phyloP scores from a whole-genome alignment of 2,329 filamentous ascomycete genomes.

The Teratosphaeria pseudoeucalypti region DNA sequence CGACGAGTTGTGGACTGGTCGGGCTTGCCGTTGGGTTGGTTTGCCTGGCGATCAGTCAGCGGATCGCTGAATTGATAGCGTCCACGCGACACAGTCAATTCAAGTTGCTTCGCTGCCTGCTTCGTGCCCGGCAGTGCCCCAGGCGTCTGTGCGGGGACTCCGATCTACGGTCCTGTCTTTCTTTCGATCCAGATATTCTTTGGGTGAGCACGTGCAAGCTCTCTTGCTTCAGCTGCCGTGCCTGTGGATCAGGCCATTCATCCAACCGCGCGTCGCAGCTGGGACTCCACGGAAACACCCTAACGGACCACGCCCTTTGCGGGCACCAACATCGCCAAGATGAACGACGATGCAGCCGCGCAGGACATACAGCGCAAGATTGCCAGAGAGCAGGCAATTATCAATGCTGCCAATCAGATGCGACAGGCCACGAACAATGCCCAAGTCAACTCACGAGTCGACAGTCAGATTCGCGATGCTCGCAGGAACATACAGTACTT shows the following conservation, averaged over 20 bases:
- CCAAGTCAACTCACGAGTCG: constrained; percentile 76
- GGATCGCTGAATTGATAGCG: neutral
- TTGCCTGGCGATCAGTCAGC: neutral
- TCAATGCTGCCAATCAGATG: constrained; percentile 90
- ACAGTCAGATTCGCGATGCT: constrained; percentile 88
- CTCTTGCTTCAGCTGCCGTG: neutral
- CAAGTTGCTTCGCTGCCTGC: neutral
- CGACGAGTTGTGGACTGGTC: neutral
- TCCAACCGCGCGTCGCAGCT: neutral
- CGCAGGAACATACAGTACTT: constrained; percentile 91
- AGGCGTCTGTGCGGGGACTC: neutral
- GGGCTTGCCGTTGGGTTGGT: neutral
- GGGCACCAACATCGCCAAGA: constrained; percentile 29
- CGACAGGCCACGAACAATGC: constrained; percentile 92
- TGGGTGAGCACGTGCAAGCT: neutral
- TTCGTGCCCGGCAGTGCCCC: neutral
- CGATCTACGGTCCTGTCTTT: neutral
- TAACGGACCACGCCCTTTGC: neutral
- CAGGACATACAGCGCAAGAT: constrained; percentile 92
- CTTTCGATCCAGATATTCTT: neutral
- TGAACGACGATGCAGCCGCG: constrained; percentile 53
- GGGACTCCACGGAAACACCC: neutral
- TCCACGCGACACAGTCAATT: neutral
- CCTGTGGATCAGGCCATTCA: neutral
- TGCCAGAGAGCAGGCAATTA: constrained; percentile 89